These are phyloP conservation scores for Drechslerella stenobrocha DNA, from an alignment of 2,329 filamentous ascomycete species.

Conservation along the genomic window DNA sequence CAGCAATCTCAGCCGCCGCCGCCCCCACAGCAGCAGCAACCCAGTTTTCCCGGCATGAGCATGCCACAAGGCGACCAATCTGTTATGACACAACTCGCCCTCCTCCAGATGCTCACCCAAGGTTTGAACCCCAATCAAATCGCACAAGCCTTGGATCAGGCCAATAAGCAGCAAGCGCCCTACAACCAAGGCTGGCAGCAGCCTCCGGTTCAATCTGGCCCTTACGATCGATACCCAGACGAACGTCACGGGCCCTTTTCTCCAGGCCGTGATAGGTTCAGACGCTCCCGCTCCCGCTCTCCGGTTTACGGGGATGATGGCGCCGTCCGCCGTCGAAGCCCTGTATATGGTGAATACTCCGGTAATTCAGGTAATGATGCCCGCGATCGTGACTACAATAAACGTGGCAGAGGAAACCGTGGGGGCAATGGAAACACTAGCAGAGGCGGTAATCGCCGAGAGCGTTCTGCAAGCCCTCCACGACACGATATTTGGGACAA, in stretches of 20 bases:
- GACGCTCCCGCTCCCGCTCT: slow-evolving; percentile 76
- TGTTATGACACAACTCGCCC: slow-evolving; percentile 39
- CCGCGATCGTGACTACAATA: slow-evolving; percentile 62
- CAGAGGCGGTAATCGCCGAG: slow-evolving; percentile 54
- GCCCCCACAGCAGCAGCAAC: slow-evolving; percentile 53
- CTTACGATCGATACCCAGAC: slow-evolving; percentile 33
- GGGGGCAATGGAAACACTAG: slow-evolving; percentile 62
- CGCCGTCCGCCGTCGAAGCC: slow-evolving; percentile 60
- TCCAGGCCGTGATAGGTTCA: slow-evolving; percentile 57
- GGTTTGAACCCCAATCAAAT: slow-evolving; percentile 30
- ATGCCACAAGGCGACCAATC: slow-evolving; percentile 39
- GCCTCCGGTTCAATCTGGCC: slow-evolving; percentile 11
- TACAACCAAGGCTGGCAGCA: slow-evolving; percentile 47
- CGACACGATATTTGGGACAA: slow-evolving; percentile 50
- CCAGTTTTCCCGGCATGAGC: slow-evolving; percentile 32
- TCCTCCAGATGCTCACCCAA: slow-evolving; percentile 43
- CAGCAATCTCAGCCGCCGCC: slow-evolving; percentile 54
- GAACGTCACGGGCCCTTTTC: slow-evolving; percentile 43
- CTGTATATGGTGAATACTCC: slow-evolving; percentile 73
- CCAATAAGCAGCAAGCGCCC: slow-evolving; percentile 23
- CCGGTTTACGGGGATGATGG: slow-evolving; percentile 73
- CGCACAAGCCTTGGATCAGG: slow-evolving; percentile 40
- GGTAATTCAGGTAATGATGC: slow-evolving; percentile 68
- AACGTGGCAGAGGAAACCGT: slow-evolving; percentile 62
- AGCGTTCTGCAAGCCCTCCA: slow-evolving; percentile 84